A percentile compares a stretch with the other conserved stretches of the same genome.
phyloP scores from a whole-genome alignment of 176 grass and related monocot genomes.

The Ensete glaucum region DNA sequence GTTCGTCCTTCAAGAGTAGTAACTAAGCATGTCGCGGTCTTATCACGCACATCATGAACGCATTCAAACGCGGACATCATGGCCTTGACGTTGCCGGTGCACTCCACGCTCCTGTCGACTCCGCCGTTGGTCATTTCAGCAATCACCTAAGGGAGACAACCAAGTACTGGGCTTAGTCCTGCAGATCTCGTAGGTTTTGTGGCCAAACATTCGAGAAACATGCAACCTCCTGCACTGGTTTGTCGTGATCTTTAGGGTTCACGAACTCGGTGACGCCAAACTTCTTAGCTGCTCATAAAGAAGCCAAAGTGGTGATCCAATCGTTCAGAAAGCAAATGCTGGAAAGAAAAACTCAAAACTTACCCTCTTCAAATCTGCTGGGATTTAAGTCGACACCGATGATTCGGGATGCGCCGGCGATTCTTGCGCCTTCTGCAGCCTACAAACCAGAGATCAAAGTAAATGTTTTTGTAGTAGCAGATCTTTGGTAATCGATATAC shows the following conservation, averaged over 20 bases:
- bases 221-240: slow-evolving; percentile 10
- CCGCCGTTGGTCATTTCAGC: slow-evolving; percentile 11
- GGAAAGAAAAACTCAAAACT: neutral
- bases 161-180: neutral
- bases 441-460: neutral
- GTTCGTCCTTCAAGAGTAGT: neutral
- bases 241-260: slow-evolving; percentile 9
- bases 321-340: too few relatives aligned
- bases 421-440: slow-evolving; percentile 4
- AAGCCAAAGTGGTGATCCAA: neutral
- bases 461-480: neutral
- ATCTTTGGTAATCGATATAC: too few relatives aligned
- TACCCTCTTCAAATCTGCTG: slow-evolving; percentile 3
- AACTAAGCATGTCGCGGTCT: neutral
- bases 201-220: neutral
- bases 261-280: slow-evolving; percentile 11
- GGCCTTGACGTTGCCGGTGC: slow-evolving; percentile 16
- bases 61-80: slow-evolving; percentile 21
- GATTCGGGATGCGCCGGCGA: neutral
- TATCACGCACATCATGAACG: slow-evolving; percentile 13
- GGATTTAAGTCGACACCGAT: neutral
- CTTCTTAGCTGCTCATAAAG: neutral
- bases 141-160: neutral
- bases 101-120: slow-evolving; percentile 10
- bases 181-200: neutral